Percentiles rank a stretch among this genome's conserved stretches.
phyloP scores from a whole-genome alignment of 73 alveolate species.

The Effrenium voratum region DNA sequence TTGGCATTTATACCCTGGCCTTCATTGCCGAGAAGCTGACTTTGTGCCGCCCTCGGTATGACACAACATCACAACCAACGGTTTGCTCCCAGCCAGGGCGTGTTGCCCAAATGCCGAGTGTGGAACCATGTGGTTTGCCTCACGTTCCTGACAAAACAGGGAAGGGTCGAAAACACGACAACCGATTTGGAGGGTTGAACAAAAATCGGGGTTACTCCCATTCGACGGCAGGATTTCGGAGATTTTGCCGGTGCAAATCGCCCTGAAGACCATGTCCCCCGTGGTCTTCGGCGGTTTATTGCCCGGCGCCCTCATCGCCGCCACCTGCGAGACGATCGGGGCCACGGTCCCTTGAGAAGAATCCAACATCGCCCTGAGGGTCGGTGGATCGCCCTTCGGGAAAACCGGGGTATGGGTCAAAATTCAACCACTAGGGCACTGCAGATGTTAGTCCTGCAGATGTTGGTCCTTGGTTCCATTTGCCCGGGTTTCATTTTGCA shows the following conservation, averaged over 20 bases:
- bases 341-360: slow-evolving; percentile 65
- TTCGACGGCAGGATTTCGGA: slow-evolving; percentile 43
- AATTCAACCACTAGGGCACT: no score
- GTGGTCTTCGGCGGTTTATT: slow-evolving; percentile 89
- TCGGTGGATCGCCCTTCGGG: no score
- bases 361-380: no score
- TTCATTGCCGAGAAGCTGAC: slow-evolving; percentile 68
- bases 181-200: background rate
- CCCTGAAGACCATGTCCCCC: slow-evolving; percentile 75
- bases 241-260: slow-evolving; percentile 83
- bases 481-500: no score
- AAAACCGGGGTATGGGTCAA: no score
- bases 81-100: no score
- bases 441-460: no score
- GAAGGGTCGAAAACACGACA: background rate
- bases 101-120: no score
- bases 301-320: slow-evolving; percentile 78
- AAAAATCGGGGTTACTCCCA: background rate
- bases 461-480: no score
- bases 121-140: no score
- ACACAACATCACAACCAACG: background rate
- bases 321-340: slow-evolving; percentile 86
- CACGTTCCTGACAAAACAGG: background rate
- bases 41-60: background rate
- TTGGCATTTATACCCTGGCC: slow-evolving; percentile 57